These are phyloP conservation scores for Cladosporium cucumerinum DNA, from an alignment of 2,329 filamentous ascomycete genomes.

Conservation along the genomic window DNA sequence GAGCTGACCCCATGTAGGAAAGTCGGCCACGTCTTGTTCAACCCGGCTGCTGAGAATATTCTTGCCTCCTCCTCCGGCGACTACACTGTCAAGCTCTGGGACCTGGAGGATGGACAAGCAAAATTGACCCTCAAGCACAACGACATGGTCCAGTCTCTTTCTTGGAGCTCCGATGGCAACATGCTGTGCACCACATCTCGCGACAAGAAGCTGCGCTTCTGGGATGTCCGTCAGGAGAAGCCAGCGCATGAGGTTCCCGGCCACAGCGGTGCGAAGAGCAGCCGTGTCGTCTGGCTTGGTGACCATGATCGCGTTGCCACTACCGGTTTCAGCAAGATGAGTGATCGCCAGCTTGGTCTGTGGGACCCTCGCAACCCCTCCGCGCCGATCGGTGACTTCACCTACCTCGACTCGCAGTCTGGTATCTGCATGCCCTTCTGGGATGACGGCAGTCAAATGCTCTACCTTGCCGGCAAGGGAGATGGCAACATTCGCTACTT, in stretches of 20 bases:
- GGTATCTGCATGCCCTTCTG: slow-evolving; percentile 99
- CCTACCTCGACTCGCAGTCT: slow-evolving; percentile 88
- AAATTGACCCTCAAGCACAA: slow-evolving; percentile 76
- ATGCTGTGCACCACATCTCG: slow-evolving; percentile 88
- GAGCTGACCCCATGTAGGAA: slow-evolving; percentile 60
- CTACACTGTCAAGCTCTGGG: slow-evolving; percentile 94
- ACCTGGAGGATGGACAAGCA: slow-evolving; percentile 73
- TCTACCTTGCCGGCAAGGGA: slow-evolving; percentile 96
- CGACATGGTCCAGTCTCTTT: slow-evolving; percentile 92
- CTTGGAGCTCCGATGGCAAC: slow-evolving; percentile 87
- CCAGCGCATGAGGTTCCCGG: slow-evolving; percentile 79
- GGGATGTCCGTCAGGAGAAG: slow-evolving; percentile 93
- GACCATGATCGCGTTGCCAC: slow-evolving; percentile 95
- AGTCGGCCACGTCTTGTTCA: slow-evolving; percentile 96
- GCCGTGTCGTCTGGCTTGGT: slow-evolving; percentile 92
- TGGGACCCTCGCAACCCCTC: slow-evolving; percentile 82
- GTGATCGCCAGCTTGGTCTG: slow-evolving; percentile 88
- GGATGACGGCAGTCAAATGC: slow-evolving; percentile 92
- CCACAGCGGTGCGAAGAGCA: slow-evolving; percentile 94
- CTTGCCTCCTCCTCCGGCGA: slow-evolving; percentile 94
- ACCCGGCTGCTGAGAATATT: slow-evolving; percentile 91
- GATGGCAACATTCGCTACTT: slow-evolving; percentile 99
- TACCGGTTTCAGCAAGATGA: slow-evolving; percentile 97
- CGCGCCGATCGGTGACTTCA: slow-evolving; percentile 80
- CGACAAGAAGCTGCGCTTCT: slow-evolving; percentile 97